A percentile compares a stretch with the other conserved stretches of the same genome.
phyloP scores from a whole-genome alignment of 2,329 filamentous ascomycete species.

The Clonostachys rhizophaga region DNA sequence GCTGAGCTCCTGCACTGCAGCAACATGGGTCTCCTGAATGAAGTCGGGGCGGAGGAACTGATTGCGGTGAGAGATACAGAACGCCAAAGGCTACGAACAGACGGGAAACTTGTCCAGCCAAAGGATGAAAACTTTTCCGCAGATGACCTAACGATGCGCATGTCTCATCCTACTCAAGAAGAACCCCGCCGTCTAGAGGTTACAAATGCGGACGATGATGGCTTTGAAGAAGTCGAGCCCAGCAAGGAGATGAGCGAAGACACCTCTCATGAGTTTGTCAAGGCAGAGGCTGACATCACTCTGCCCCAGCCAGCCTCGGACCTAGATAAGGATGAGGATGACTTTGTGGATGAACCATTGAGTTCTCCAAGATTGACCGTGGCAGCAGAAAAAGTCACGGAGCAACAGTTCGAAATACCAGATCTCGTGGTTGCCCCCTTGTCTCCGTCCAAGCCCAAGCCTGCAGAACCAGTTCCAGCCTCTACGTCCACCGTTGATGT shows the following conservation, averaged over 20 bases:
- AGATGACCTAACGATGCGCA: slow-evolving; percentile 61
- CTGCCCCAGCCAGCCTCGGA: slow-evolving; percentile 18
- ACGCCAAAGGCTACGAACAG: slow-evolving; percentile 70
- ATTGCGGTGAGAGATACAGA: slow-evolving; percentile 77
- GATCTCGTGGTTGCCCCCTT: slow-evolving; percentile 53
- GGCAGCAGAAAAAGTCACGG: slow-evolving; percentile 50
- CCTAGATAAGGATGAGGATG: slow-evolving; percentile 56
- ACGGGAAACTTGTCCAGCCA: slow-evolving; percentile 61
- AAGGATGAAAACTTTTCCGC: slow-evolving; percentile 29
- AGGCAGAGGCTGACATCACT: slow-evolving; percentile 48
- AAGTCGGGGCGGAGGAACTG: slow-evolving; percentile 82
- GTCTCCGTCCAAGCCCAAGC: slow-evolving; percentile 40
- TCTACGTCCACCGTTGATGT: not conserved
- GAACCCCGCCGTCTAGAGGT: slow-evolving; percentile 68
- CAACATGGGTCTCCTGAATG: slow-evolving; percentile 96
- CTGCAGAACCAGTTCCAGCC: slow-evolving; percentile 10
- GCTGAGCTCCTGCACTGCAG: slow-evolving; percentile 95
- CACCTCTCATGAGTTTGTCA: slow-evolving; percentile 64
- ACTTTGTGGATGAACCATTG: slow-evolving; percentile 75
- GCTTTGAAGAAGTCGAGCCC: slow-evolving; percentile 83
- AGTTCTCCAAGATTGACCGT: slow-evolving; percentile 63
- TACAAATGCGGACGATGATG: slow-evolving; percentile 80
- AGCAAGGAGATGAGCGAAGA: slow-evolving; percentile 69
- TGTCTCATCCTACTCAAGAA: slow-evolving; percentile 34
- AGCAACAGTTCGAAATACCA: slow-evolving; percentile 47